Conservation (phyloP, 345 rosid genomes). For the Murraya paniculata region DNA sequence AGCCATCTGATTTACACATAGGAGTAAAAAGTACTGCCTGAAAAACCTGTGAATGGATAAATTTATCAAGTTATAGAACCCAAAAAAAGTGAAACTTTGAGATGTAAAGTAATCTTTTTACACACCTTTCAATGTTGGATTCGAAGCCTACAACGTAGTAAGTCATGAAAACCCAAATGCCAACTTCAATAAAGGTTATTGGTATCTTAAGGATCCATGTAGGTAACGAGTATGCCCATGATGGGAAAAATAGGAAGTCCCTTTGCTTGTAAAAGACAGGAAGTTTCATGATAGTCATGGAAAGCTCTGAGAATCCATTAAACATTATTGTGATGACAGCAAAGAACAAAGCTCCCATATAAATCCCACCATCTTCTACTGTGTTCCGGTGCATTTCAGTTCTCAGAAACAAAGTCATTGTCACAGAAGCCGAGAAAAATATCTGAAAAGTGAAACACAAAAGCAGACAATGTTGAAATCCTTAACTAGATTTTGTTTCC, state of each 20-base stretch:
- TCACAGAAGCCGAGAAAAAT: conserved; percentile 41
- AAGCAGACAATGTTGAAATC: not conserved
- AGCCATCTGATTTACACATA: conserved; percentile 53
- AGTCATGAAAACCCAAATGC: conserved; percentile 55
- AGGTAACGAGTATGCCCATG: conserved; percentile 90
- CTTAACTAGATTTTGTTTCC: not conserved
- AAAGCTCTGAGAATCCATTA: conserved; percentile 77
- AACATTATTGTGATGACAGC: conserved; percentile 49
- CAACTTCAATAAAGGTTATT: conserved; percentile 51
- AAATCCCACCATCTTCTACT: conserved; percentile 55
- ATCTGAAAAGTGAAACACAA: conserved; percentile 42
- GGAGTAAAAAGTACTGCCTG: conserved; percentile 47
- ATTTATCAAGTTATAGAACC: conserved; percentile 5
- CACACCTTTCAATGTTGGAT: conserved; percentile 44
- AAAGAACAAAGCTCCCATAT: conserved; percentile 70
- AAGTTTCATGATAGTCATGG: conserved; percentile 69
- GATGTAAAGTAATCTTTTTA: not conserved
- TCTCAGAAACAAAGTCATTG: conserved; percentile 63
- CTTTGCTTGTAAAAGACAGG: conserved; percentile 95
- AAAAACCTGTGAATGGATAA: conserved; percentile 44
- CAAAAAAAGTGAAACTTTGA: not conserved
- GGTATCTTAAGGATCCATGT: conserved; percentile 87
- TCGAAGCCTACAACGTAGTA: conserved; percentile 58
- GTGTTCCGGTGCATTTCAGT: conserved; percentile 72
- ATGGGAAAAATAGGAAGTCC: conserved; percentile 74